Evolutionary conservation across 2,329 filamentous ascomycete species (phyloP).

Genomic region (Beauveria pseudobassiana): DNA sequence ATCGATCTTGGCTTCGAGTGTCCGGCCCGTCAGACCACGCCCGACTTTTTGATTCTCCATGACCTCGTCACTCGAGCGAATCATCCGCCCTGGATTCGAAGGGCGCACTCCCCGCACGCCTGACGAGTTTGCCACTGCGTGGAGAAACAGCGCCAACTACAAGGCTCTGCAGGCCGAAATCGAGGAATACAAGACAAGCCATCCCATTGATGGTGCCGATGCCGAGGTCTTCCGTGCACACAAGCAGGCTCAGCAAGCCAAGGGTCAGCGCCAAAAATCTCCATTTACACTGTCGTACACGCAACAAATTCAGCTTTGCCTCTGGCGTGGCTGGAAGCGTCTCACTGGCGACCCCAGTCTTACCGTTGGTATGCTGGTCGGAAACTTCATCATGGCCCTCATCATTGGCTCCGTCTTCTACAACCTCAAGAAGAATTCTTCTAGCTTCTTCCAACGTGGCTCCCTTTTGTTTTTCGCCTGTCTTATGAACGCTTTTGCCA

Average conservation of each 20-base stretch:
- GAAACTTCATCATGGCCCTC: constrained; percentile 57
- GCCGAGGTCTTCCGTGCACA: constrained; percentile 49
- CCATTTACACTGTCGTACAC: constrained; percentile 74
- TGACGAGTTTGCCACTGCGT: constrained; percentile 52
- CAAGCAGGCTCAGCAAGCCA: constrained; percentile 48
- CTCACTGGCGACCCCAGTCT: constrained; percentile 70
- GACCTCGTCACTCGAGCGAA: constrained; percentile 50
- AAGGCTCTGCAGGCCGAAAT: constrained; percentile 45
- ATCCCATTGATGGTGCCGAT: constrained; percentile 49
- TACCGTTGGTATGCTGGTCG: constrained; percentile 59
- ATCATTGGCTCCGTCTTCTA: constrained; percentile 78
- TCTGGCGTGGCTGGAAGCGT: constrained; percentile 73
- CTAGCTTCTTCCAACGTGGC: constrained; percentile 74
- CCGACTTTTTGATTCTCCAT: constrained; percentile 68
- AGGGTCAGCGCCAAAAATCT: constrained; percentile 56
- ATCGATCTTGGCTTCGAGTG: constrained; percentile 60
- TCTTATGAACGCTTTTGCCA: constrained; percentile 77
- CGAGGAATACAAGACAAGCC: constrained; percentile 44
- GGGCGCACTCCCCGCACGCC: constrained; percentile 50
- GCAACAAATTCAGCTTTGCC: constrained; percentile 71
- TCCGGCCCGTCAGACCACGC: constrained; percentile 58
- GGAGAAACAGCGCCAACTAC: constrained; percentile 49
- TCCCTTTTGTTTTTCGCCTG: constrained; percentile 82
- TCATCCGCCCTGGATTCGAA: constrained; percentile 49
- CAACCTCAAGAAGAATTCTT: constrained; percentile 56